phyloP scores from a whole-genome alignment of 441 rosid genomes.

The Syzygium malaccense region DNA sequence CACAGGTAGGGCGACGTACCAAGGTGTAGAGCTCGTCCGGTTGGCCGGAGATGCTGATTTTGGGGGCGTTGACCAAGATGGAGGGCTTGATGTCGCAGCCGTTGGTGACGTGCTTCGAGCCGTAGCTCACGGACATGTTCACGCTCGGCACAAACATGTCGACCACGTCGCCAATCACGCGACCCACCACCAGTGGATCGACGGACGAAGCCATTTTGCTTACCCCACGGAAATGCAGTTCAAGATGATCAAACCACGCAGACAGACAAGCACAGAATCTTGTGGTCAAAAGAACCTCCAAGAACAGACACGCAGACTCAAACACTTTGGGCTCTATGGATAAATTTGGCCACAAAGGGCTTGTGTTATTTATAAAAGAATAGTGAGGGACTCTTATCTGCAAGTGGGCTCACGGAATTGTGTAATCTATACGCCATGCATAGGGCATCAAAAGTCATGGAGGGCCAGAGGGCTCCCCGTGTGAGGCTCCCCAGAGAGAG shows the following conservation, averaged over 20 bases:
- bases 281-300: neutral
- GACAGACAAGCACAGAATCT: neutral
- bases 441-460: conserved; percentile 37
- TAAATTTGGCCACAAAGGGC: neutral
- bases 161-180: conserved; percentile 83
- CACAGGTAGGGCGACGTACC: conserved; percentile 9
- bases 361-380: neutral
- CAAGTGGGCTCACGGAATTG: conserved; percentile 17
- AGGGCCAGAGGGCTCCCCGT: conserved; percentile 32
- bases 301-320: neutral
- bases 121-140: conserved; percentile 53
- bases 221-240: neutral
- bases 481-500: neutral
- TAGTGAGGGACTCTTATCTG: neutral
- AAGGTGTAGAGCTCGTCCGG: conserved; percentile 54
- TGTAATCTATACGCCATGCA: conserved; percentile 62
- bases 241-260: neutral
- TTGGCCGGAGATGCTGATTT: conserved; percentile 53
- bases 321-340: neutral
- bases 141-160: conserved; percentile 71
- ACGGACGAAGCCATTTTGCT: conserved; percentile 48
- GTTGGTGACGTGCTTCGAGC: conserved; percentile 69
- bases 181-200: conserved; percentile 72
- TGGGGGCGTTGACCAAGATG: conserved; percentile 39
- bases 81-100: conserved; percentile 86